These are phyloP conservation scores for Colletotrichum lentis DNA, from an alignment of 2,329 filamentous ascomycete species.

Conservation along the genomic window DNA sequence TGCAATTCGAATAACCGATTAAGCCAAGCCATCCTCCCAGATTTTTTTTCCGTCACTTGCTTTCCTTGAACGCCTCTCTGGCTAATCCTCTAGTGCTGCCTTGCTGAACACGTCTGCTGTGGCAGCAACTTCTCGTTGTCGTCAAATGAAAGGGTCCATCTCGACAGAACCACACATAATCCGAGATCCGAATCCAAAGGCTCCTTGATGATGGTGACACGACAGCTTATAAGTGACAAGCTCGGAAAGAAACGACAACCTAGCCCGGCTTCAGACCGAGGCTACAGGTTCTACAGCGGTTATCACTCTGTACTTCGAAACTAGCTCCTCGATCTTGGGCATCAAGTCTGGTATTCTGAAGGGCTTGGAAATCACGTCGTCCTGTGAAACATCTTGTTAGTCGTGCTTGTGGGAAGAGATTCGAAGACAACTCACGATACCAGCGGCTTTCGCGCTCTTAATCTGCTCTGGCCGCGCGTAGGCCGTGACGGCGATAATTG, in stretches of 20 bases:
- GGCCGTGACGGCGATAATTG: slow-evolving; percentile 83
- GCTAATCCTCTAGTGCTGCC: slow-evolving; percentile 3
- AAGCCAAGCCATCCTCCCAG: slow-evolving; percentile 16
- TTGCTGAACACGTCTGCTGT: background rate
- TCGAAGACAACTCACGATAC: slow-evolving; percentile 66
- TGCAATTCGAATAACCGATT: slow-evolving; percentile 1
- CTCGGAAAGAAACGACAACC: slow-evolving; percentile 3
- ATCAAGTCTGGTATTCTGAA: slow-evolving; percentile 78
- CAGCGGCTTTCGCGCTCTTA: slow-evolving; percentile 72
- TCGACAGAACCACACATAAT: background rate
- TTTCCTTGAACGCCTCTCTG: slow-evolving; percentile 28
- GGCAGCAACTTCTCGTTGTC: slow-evolving; percentile 3
- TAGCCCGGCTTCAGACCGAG: background rate
- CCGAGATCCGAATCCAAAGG: background rate
- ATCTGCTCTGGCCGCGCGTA: slow-evolving; percentile 81
- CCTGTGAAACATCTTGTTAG: slow-evolving; percentile 50
- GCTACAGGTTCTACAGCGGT: slow-evolving; percentile 39
- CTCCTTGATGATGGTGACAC: background rate
- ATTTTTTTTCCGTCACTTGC: slow-evolving; percentile 22
- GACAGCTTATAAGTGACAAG: slow-evolving; percentile 12
- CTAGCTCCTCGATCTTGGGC: slow-evolving; percentile 70
- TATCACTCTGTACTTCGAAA: slow-evolving; percentile 51
- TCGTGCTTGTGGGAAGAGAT: background rate
- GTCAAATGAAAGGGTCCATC: background rate
- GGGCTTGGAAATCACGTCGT: slow-evolving; percentile 81